These are phyloP conservation scores for Linnemannia elongata DNA, from an alignment of 192 early-diverging fungal species.

Conservation along the genomic window DNA sequence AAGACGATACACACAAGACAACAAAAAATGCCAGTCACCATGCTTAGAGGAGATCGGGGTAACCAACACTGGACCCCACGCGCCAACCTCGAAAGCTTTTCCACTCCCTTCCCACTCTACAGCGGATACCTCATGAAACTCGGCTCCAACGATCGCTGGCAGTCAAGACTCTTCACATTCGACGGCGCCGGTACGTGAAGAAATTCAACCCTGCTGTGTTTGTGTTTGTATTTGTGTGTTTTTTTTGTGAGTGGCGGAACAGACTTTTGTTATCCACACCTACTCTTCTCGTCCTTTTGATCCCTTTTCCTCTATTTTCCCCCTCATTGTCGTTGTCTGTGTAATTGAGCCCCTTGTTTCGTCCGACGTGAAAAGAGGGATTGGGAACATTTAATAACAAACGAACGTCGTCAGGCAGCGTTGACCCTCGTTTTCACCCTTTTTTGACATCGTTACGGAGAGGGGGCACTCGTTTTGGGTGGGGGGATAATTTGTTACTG, in stretches of 20 bases:
- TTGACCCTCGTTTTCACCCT: neutral
- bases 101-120: constrained; percentile 28
- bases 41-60: constrained; percentile 19
- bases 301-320: neutral
- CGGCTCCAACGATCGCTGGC: constrained; percentile 47
- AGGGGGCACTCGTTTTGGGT: neutral
- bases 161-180: constrained; percentile 50
- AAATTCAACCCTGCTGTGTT: neutral
- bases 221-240: neutral
- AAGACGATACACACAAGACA: neutral
- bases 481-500: neutral
- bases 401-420: neutral
- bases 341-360: constrained; percentile 2
- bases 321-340: neutral
- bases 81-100: constrained; percentile 11
- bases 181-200: constrained; percentile 31
- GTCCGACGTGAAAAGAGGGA: neutral
- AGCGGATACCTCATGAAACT: constrained; percentile 33
- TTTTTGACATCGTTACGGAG: neutral
- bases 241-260: neutral
- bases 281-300: neutral
- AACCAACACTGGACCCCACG: constrained; percentile 25
- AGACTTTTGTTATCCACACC: neutral
- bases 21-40: constrained; percentile 3
- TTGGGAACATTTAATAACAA: neutral